A percentile compares a stretch with the other conserved stretches of the same genome.
Evolutionary conservation across 2,329 filamentous ascomycete species (phyloP).

Genomic region (Arthrobotrys megalospora): DNA sequence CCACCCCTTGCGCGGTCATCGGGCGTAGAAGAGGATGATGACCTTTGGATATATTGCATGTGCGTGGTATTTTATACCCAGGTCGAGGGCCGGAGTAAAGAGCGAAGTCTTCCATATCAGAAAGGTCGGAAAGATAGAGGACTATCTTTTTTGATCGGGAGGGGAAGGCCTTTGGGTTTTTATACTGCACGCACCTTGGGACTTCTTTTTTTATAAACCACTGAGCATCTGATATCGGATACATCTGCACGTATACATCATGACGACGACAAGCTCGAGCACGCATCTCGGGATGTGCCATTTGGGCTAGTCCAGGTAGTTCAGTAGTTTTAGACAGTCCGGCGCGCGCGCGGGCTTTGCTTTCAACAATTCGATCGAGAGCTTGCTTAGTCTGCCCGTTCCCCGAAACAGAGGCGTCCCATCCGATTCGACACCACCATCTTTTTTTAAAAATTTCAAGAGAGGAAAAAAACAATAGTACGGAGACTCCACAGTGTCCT

Average conservation of each 20-base stretch:
- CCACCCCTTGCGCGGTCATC: conserved; percentile 25
- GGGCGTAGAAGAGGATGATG: conserved; percentile 17
- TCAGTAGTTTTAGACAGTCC: background rate
- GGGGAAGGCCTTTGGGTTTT: conserved; percentile 30
- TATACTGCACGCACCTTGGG: conserved; percentile 18
- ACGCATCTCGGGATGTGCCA: conserved; percentile 33
- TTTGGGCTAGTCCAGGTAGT: conserved; percentile 37
- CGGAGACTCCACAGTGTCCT: conserved; percentile 39
- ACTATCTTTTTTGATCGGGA: conserved; percentile 10
- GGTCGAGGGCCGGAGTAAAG: conserved; percentile 12
- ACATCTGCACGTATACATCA: background rate
- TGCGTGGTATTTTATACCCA: conserved; percentile 52
- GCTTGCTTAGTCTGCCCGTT: conserved; percentile 48
- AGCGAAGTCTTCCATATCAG: conserved; percentile 44
- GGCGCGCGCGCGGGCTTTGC: conserved; percentile 30
- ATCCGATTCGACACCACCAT: conserved; percentile 57
- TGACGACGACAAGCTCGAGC: conserved; percentile 34
- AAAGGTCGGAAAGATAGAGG: conserved; percentile 47
- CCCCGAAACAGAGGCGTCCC: conserved; percentile 60
- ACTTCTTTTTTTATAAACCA: conserved; percentile 10
- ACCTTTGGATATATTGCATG: conserved; percentile 34
- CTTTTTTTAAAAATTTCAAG: conserved; percentile 15
- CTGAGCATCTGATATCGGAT: conserved; percentile 11
- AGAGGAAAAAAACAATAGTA: conserved; percentile 17
- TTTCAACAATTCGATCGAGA: conserved; percentile 43